Evolutionary conservation across 257 asterid genomes (phyloP).

Genomic region (Marsdenia floribunda): DNA sequence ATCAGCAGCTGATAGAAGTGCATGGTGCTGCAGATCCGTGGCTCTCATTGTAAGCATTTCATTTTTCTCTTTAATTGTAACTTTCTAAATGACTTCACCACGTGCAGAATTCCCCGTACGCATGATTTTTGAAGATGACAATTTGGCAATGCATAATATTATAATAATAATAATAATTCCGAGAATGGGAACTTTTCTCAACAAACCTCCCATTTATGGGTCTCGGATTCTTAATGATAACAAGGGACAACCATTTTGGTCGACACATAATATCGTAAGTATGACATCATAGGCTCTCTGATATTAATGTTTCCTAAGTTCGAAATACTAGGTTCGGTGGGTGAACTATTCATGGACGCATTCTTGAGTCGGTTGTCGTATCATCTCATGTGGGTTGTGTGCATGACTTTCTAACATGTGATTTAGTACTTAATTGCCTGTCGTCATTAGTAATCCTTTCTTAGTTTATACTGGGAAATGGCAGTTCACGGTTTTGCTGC

Average conservation of each 20-base stretch:
- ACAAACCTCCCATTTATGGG: too few relatives aligned
- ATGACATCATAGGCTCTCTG: background rate
- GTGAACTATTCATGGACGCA: background rate
- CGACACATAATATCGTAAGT: background rate
- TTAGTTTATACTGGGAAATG: background rate
- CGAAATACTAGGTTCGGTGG: background rate
- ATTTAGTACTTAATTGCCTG: background rate
- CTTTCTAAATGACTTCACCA: background rate
- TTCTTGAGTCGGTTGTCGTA: background rate
- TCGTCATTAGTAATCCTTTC: background rate
- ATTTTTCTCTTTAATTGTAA: too few relatives aligned
- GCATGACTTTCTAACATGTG: background rate
- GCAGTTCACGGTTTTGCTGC: conserved; percentile 49
- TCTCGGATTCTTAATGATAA: background rate
- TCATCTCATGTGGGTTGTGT: background rate
- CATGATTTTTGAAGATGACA: background rate
- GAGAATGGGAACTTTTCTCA: too few relatives aligned
- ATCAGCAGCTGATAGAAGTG: conserved; percentile 43
- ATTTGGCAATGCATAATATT: background rate
- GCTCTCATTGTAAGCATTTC: conserved; percentile 60
- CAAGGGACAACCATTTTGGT: background rate
- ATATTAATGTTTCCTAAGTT: background rate
- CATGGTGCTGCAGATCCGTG: conserved; percentile 58
- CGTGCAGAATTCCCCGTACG: background rate
- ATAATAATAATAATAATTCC: too few relatives aligned